Evolutionary conservation across 495 filamentous ascomycete species (phyloP), one percentile per base, ranked within the genome.

Genomic region (Talaromyces ruber): DNA sequence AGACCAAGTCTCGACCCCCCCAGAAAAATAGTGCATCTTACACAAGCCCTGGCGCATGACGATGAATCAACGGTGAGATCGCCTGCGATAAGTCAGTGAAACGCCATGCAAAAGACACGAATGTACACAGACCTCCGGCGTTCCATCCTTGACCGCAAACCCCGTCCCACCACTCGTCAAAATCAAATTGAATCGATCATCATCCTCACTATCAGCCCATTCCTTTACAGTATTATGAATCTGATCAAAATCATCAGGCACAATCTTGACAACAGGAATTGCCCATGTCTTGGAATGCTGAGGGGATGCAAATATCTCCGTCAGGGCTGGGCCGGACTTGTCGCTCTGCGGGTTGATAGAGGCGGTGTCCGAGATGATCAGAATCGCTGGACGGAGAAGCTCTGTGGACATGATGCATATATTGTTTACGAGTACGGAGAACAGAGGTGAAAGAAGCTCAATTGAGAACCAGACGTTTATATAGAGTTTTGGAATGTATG

Each of bases 321-420:
- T 76, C 21, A 98, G 81, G 16, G 82, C 76, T 26, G 77, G 76
- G 12, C 83, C 81, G 18, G 89, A 85, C 60, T 82, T 80, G 75
- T 98, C 94, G 2, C 91, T 86, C 18, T 88, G 84, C 0, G 92
- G 88, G 74, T 96, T 88, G 66, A 85, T 76, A 25, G 85, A 85
- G 34, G 94, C 94, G n/a, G 95, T 98, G 58, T 96, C 94, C 2
- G 94, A 98, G 50, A 98, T 82, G 67, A 98, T 82, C 34, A 98
- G 81, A 50, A 98, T 89, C 14, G 86, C 89, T 28, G 86, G 64
- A 64, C 66, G 74, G 22, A 80, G 68, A 47, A 63, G 65, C 58
- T 32, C 26, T 32, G 61, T n/a, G 16, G 39, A 32, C 53, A 58
- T 58, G 16, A n/a, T 47, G 14, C 45, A 16, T 55, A 30, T 18